phyloP scores from a whole-genome alignment of 352 stramenopile species.

The Aphanomyces stellatus region DNA sequence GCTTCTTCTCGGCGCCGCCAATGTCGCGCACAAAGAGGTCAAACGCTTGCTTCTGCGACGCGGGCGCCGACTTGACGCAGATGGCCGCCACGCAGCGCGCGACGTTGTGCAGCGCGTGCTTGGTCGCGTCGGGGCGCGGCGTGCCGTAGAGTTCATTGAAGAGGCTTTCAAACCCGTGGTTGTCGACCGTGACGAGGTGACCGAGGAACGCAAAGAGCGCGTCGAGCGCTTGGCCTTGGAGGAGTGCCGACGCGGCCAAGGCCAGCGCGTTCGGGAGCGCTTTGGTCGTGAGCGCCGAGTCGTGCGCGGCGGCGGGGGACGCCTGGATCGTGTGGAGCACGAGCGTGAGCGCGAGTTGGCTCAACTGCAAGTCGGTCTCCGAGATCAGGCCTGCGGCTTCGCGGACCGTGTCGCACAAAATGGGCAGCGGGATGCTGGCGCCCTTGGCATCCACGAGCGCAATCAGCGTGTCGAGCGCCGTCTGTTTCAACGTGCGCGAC shows the following conservation, averaged over 20 bases:
- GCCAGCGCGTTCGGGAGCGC: slow-evolving; percentile 72
- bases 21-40: slow-evolving; percentile 66
- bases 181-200: slow-evolving; percentile 54
- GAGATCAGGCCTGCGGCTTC: slow-evolving; percentile 88
- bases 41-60: slow-evolving; percentile 61
- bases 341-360: slow-evolving; percentile 88
- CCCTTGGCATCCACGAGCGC: slow-evolving; percentile 81
- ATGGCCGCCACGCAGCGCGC: slow-evolving; percentile 88
- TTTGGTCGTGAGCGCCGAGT: slow-evolving; percentile 51
- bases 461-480: slow-evolving; percentile 87
- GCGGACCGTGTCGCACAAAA: slow-evolving; percentile 85
- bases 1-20: slow-evolving; percentile 52
- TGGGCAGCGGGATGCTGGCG: slow-evolving; percentile 45
- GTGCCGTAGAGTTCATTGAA: slow-evolving; percentile 66
- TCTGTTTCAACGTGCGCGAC: slow-evolving; percentile 92
- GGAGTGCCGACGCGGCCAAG: slow-evolving; percentile 87
- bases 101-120: slow-evolving; percentile 92
- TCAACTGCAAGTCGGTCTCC: slow-evolving; percentile 96
- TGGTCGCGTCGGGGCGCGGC: slow-evolving; percentile 52
- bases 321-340: slow-evolving; percentile 66
- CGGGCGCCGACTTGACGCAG: slow-evolving; percentile 43
- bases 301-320: slow-evolving; percentile 44
- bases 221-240: slow-evolving; percentile 84
- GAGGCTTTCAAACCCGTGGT: slow-evolving; percentile 80
- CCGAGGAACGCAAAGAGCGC: slow-evolving; percentile 51